Conservation (phyloP, 169 alveolate genomes). For the Cryptosporidium muris region DNA sequence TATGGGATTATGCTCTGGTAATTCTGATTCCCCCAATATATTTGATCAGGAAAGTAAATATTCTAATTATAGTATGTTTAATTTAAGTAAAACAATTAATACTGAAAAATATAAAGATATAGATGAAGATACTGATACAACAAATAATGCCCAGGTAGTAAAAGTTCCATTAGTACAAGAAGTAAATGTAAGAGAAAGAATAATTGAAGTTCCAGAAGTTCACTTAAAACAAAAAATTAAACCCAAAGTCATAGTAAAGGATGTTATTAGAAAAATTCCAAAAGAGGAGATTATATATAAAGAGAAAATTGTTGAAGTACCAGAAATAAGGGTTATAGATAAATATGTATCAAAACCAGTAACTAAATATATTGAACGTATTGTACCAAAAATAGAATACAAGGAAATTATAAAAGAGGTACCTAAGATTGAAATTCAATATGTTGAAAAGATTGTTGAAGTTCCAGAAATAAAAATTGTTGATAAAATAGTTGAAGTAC, state of each 20-base stretch:
- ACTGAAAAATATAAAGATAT: constrained; percentile 1
- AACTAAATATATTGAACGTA: constrained; percentile 50
- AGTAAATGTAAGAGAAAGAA: constrained; percentile 68
- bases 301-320: constrained; percentile 66
- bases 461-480: constrained; percentile 68
- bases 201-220: constrained; percentile 68
- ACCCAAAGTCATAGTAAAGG: constrained; percentile 59
- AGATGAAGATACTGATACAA: constrained; percentile 2
- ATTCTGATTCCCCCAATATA: constrained; percentile 29
- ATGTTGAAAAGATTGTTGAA: constrained; percentile 62
- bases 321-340: constrained; percentile 60
- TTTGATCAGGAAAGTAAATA: not conserved
- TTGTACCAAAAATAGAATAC: constrained; percentile 58
- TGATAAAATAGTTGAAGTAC: constrained; percentile 67
- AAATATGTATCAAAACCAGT: constrained; percentile 66
- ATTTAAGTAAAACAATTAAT: constrained; percentile 11
- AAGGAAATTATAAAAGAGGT: constrained; percentile 57
- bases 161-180: constrained; percentile 67
- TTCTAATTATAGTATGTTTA: not conserved
- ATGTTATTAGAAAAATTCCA: constrained; percentile 62
- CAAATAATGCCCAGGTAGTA: constrained; percentile 65
- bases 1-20: constrained; percentile 48
- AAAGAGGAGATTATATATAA: constrained; percentile 35
- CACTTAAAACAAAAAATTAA: constrained; percentile 61
- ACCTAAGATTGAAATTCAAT: constrained; percentile 65